Evolutionary conservation across 2,329 filamentous ascomycete species (phyloP), one percentile per base, ranked within the genome.

Genomic region (Ophiosphaerella korrae): DNA sequence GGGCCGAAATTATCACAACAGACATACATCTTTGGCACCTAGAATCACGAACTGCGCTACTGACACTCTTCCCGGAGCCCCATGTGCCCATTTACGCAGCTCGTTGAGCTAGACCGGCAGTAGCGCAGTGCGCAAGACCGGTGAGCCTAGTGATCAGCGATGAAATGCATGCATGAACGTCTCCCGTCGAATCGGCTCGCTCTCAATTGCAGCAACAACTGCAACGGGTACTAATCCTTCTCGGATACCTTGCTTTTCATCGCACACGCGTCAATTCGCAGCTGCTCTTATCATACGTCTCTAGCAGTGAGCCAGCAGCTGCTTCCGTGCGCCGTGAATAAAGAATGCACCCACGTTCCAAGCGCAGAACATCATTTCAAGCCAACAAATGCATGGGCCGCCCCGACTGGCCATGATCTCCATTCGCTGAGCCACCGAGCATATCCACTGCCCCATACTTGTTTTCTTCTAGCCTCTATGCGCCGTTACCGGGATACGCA

Each of bases 401-500:
- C 40, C 42, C 39, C 39, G 49, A 7, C 31, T 16, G 7, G 31
- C 31, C 14, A 45, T 44, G 46, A 48, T 38, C 40, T 44, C 45
- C 42, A 43, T 48, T 56, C 53, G 45, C 36, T 57, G 50, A 46
- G n/a, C 18, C 26, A n/a, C 29, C 26, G n/a, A 3, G 14, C 26
- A 45, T 13, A 32, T 26, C 44, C 29, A 21, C 16, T 36, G 35
- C 44, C 31, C 48, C 24, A 52, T 45, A 45, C 48, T 57, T 40
- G 39, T 43, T 53, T 31, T 36, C 45, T 45, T 29, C 48, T 58
- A 60, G 59, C 43, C 37, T 39, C 50, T 45, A 61, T 58, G 52
- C 45, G 18, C 2, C 3, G 3, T 21, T 21, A 26, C 38, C 45
- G 36, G 31, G 47, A 38, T 21, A 43, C 52, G 45, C 49, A 52